Base-by-base conservation (phyloP, 305 asterid species). In the Solanum aculeatissimum region DNA sequence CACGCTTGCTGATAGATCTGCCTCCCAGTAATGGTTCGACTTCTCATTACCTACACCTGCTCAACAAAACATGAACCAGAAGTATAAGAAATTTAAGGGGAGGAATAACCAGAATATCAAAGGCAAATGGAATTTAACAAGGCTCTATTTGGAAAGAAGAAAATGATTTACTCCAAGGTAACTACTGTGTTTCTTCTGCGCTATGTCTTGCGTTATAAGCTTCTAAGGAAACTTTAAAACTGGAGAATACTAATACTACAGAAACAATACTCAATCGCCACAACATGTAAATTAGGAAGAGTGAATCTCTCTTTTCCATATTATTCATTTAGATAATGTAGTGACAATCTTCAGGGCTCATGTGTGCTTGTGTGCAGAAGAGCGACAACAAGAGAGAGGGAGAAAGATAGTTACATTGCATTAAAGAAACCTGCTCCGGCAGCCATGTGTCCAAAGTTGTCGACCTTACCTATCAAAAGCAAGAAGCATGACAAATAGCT, bases 401-500 rank as follows among this genome's bases (percentile, higher is more conserved):
- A 23, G 57, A 38, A 35, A 53, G 83, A 35, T 58, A 14, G 82
- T 88, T 87, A 95, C 99, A 90, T 90, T 95, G 94, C 98, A 97
- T 92, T 83, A 91, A 93, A 19, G 89, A 86, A 74, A 97, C 90
- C 87, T 95, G 98, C 89, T 97, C 98, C 4, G 99, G 98, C 51
- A 97, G 94, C 99, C 99, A 97, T 57, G 97, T 95, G 77, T 97
- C 98, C 86, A 95, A 87, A 32, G 94, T 97, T 13, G 97, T 94
- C 47, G 98, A 97, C 80, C 98, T 92, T 66, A 97, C 98, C 98
- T 95, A 83, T 85, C 81, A 81, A 11, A 45, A 19, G 49, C 69
- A 78, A 72, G 68, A 47, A 16, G 45, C 75, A 86, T 9, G 78
- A 54, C 7, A 80, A 32, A 82, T 27, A 19, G 69, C 49, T 43